phyloP scores from a whole-genome alignment of 1,284 basidiomycete species.

The Cryptococcus sp. region DNA sequence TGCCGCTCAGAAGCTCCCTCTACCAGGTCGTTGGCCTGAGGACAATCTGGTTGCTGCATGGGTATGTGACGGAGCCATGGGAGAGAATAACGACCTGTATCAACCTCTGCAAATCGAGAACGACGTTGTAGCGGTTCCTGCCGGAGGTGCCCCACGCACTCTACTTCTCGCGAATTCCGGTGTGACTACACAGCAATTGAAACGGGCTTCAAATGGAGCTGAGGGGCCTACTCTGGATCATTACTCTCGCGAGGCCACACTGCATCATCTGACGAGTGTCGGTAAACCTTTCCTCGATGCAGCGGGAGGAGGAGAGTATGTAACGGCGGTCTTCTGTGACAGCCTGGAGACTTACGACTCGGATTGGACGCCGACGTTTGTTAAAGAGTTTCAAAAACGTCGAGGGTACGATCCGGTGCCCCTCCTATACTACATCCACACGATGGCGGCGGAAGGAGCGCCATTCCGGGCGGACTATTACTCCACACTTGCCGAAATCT shows the following conservation, averaged over 20 bases:
- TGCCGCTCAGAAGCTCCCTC: background rate
- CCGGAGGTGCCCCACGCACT: slow-evolving; percentile 2
- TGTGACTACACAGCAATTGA: slow-evolving; percentile 3
- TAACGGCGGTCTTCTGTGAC: slow-evolving; percentile 10
- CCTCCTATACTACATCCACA: slow-evolving; percentile 1
- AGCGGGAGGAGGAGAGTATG: slow-evolving; percentile 2
- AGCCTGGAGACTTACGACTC: slow-evolving; percentile 9
- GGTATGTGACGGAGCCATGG: slow-evolving; percentile 4
- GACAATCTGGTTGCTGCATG: slow-evolving; percentile 3
- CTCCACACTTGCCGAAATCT: slow-evolving; percentile 3
- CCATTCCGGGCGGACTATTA: slow-evolving; percentile 10
- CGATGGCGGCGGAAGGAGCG: background rate
- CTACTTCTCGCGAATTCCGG: slow-evolving; percentile 2
- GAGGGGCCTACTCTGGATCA: slow-evolving; percentile 8
- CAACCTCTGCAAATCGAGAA: background rate
- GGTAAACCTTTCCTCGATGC: slow-evolving; percentile 4
- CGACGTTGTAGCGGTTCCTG: slow-evolving; percentile 1
- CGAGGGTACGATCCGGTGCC: slow-evolving; percentile 6
- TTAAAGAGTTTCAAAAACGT: slow-evolving; percentile 1
- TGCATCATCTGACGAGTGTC: slow-evolving; percentile 3
- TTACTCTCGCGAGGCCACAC: slow-evolving; percentile 6
- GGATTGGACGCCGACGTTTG: slow-evolving; percentile 5
- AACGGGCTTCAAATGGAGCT: slow-evolving; percentile 7
- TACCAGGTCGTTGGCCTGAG: slow-evolving; percentile 3
- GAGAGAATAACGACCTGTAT: background rate